These are phyloP conservation scores for Colletotrichum spaethianum DNA, from an alignment of 2,329 filamentous ascomycete species.

Conservation along the genomic window DNA sequence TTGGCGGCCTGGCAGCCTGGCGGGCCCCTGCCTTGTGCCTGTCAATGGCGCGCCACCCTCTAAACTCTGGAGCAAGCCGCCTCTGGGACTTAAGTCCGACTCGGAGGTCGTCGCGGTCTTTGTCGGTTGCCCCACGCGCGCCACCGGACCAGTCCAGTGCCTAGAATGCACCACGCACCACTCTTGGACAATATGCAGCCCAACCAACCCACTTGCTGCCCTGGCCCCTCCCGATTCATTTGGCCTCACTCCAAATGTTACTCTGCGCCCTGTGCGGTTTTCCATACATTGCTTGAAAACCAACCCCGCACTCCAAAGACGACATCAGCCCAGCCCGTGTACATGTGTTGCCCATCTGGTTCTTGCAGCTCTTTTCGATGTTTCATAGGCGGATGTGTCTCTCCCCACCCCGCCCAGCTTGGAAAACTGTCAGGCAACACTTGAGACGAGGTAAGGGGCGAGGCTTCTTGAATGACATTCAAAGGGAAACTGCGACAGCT, in stretches of 20 bases:
- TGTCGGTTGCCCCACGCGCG: constrained; percentile 1
- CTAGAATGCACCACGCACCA: constrained; percentile 8
- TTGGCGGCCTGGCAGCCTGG: constrained; percentile 8
- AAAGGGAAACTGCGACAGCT: constrained; percentile 21
- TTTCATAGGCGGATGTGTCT: background rate
- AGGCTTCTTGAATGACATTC: background rate
- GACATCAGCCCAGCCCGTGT: background rate
- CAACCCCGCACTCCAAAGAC: background rate
- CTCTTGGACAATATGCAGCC: background rate
- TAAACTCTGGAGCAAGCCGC: background rate
- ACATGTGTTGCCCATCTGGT: background rate
- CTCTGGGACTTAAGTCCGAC: background rate
- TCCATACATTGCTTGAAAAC: background rate
- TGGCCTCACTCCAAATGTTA: background rate
- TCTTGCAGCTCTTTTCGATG: background rate
- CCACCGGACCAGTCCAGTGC: constrained; percentile 15
- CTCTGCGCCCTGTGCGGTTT: background rate
- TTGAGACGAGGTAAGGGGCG: background rate
- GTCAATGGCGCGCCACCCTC: background rate
- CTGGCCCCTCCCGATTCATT: background rate
- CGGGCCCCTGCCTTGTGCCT: constrained; percentile 1
- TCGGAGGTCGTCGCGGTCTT: background rate
- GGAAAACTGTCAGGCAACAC: background rate
- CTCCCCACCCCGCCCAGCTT: background rate
- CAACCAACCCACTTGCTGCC: constrained; percentile 11